Evolutionary conservation across 192 early-diverging fungal species (phyloP).

Genomic region (Coemansia javaensis): DNA sequence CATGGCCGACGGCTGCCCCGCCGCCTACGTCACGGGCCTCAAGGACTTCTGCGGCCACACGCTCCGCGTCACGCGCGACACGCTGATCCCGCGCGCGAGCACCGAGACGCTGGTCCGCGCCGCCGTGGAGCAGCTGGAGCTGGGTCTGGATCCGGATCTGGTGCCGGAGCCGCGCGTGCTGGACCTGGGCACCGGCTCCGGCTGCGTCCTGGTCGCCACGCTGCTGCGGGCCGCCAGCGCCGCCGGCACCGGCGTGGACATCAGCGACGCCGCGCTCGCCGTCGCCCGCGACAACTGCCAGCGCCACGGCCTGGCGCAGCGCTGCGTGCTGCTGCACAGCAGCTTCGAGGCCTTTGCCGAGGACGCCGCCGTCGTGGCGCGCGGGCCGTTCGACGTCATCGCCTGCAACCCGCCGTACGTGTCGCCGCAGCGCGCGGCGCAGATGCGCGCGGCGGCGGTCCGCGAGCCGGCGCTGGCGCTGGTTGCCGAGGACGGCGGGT

Average conservation of each 20-base stretch:
- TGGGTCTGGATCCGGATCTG: background rate
- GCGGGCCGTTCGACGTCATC: constrained; percentile 54
- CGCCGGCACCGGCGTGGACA: constrained; percentile 63
- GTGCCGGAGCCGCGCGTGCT: constrained; percentile 28
- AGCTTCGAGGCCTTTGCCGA: constrained; percentile 48
- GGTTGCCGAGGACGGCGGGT: constrained; percentile 59
- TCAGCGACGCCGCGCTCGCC: constrained; percentile 51
- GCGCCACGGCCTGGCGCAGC: constrained; percentile 25
- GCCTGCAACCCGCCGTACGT: constrained; percentile 76
- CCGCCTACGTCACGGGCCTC: constrained; percentile 19
- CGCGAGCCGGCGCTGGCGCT: constrained; percentile 65
- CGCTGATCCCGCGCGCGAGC: constrained; percentile 66
- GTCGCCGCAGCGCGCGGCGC: constrained; percentile 24
- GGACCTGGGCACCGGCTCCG: constrained; percentile 73
- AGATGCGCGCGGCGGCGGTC: constrained; percentile 35
- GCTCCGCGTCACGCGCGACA: constrained; percentile 58
- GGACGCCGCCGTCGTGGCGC: constrained; percentile 5
- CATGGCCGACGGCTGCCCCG: constrained; percentile 47
- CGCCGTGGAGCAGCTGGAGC: constrained; percentile 22
- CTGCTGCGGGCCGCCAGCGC: constrained; percentile 31
- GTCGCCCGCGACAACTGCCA: constrained; percentile 53
- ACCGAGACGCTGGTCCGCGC: constrained; percentile 64
- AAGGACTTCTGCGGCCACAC: constrained; percentile 56
- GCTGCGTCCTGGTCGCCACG: constrained; percentile 62
- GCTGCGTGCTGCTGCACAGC: constrained; percentile 29